Conservation (phyloP, 192 early-diverging fungal species). For the Backusella tuberculispora region DNA sequence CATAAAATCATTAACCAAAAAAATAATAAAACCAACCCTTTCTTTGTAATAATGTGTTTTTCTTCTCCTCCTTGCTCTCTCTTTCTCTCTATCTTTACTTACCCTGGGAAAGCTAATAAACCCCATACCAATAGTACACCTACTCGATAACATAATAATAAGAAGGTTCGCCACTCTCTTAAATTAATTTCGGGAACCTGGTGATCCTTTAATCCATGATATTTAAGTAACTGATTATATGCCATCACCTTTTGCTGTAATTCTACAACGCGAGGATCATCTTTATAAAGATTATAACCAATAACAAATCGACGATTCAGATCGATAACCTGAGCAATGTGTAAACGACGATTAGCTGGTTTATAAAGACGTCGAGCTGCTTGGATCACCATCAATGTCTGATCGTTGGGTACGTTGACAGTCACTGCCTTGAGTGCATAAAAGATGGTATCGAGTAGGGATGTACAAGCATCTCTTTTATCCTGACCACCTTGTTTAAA, state of each 20-base stretch:
- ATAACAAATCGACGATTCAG: slow-evolving; percentile 88
- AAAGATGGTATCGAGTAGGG: slow-evolving; percentile 76
- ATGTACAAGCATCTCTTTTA: slow-evolving; percentile 82
- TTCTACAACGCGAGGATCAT: slow-evolving; percentile 81
- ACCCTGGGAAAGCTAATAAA: slow-evolving; percentile 85
- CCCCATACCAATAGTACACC: slow-evolving; percentile 74
- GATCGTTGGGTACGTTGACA: slow-evolving; percentile 90
- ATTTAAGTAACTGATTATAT: slow-evolving; percentile 88
- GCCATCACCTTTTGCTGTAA: slow-evolving; percentile 74
- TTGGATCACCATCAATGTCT: slow-evolving; percentile 94
- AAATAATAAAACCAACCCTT: slow-evolving; percentile 1
- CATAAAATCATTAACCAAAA: too few relatives aligned
- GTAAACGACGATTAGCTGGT: slow-evolving; percentile 82
- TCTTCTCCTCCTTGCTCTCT: neutral
- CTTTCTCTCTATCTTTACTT: slow-evolving; percentile 21
- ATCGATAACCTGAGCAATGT: slow-evolving; percentile 84
- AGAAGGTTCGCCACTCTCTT: slow-evolving; percentile 66
- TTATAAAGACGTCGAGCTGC: slow-evolving; percentile 93
- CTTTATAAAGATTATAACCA: slow-evolving; percentile 82
- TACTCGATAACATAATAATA: slow-evolving; percentile 72
- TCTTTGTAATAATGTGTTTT: neutral
- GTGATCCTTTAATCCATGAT: slow-evolving; percentile 96
- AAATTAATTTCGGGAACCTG: slow-evolving; percentile 88
- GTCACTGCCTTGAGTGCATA: slow-evolving; percentile 87
- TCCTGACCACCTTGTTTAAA: slow-evolving; percentile 82